Evolutionary conservation across 106 monocot genomes (phyloP), one percentile per base, ranked within the genome.

Genomic region (Xerophyta viscosa): DNA sequence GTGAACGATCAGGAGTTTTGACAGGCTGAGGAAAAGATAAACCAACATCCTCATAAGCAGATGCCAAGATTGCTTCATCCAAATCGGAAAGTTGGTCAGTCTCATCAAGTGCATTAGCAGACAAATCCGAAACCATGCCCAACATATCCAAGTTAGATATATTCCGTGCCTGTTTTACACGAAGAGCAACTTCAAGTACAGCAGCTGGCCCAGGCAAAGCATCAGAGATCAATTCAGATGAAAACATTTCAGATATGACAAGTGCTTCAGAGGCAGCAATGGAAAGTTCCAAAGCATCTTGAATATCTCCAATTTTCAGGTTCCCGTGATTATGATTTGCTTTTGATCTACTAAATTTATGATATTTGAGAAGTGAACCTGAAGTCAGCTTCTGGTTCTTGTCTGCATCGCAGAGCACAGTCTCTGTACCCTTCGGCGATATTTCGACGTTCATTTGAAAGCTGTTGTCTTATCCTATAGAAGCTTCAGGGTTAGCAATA

Each of bases 201-300:
- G 72, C 20, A 17, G 27, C 22, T 49, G 67, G 48, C 43, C 6
- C 15, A 31, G 64, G 60, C 17, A 75, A 67, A 63, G 49, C 29
- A 54, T 79, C 64, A 56, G 55, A 69, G 6, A 39, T 21, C 18
- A 41, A 60, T 31, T 57, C 39, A 43, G 58, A 26, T 5, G n/a
- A 31, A 24, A 66, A 37, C 46, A 84, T 54, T 49, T 91, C 80
- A 56, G 80, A 71, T 49, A 91, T 86, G 27, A 58, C 82, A 46
- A 86, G 60, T 45, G 91, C 91, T 73, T 92, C 82, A 28, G 91
- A 92, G 31, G 86, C 86, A 47, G 78, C 69, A 66, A 92, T 71
- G 28, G 71, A 82, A 54, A 86, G 91, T 52, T 91, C 91, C 33
- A 86, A 52, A 23, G 72, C 91, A 62, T 76, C 59, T 36, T 60